phyloP scores from a whole-genome alignment of 495 filamentous ascomycete species.

The Penicillium verhagenii region DNA sequence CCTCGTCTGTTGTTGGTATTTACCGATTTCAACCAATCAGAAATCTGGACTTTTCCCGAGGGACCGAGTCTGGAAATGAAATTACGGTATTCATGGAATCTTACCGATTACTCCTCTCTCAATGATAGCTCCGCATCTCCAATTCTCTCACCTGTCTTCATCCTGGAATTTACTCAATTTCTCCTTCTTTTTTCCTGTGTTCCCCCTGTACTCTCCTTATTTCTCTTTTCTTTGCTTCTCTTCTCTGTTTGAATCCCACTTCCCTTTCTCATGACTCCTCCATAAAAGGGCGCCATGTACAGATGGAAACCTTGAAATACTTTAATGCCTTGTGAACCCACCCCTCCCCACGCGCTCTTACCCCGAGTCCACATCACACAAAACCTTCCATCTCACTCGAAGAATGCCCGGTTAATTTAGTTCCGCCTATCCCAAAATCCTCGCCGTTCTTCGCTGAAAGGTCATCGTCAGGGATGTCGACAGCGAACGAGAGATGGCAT shows the following conservation, averaged over 20 bases:
- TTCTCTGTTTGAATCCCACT: not conserved
- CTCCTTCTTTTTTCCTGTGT: too few species aligned
- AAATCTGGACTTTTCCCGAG: too few species aligned
- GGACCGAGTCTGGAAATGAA: too few species aligned
- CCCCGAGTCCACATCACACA: not conserved
- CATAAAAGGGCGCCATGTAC: not conserved
- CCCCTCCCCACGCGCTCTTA: not conserved
- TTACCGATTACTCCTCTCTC: too few species aligned
- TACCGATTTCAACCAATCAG: too few species aligned
- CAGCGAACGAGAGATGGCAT: slow-evolving; percentile 20
- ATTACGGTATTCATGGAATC: too few species aligned
- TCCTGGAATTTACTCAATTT: too few species aligned
- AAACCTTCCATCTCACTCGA: not conserved
- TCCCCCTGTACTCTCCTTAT: too few species aligned
- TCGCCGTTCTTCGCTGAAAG: not conserved
- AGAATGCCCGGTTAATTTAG: not conserved
- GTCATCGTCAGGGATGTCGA: slow-evolving; percentile 3
- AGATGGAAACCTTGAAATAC: not conserved
- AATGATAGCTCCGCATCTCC: too few species aligned
- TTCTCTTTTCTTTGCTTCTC: not conserved
- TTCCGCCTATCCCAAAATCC: not conserved
- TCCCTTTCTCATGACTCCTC: not conserved
- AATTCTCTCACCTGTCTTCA: too few species aligned
- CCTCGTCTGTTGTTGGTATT: too few species aligned
- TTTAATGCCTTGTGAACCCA: not conserved